phyloP scores from a whole-genome alignment of 1,139 yeast genomes.

The Saccharomyces uvarum region DNA sequence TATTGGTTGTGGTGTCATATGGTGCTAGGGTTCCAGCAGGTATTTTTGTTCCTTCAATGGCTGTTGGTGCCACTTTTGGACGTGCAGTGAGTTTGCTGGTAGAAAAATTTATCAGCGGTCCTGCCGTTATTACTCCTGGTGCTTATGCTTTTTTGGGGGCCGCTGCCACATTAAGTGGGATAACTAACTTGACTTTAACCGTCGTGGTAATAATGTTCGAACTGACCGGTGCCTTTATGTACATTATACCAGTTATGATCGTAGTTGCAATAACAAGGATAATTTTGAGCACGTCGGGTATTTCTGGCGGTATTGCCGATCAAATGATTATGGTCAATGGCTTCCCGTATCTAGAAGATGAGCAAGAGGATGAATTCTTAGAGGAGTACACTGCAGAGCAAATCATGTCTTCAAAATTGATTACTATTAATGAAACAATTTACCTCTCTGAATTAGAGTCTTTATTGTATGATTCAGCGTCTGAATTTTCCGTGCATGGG shows the following conservation, averaged over 20 bases:
- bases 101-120: slow-evolving; percentile 39
- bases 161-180: slow-evolving; percentile 90
- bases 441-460: slow-evolving; percentile 33
- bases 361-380: slow-evolving; percentile 49
- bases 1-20: slow-evolving; percentile 73
- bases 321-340: slow-evolving; percentile 89
- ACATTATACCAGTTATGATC: slow-evolving; percentile 90
- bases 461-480: slow-evolving; percentile 16
- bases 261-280: slow-evolving; percentile 86
- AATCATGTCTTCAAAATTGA: slow-evolving; percentile 57
- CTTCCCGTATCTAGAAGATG: slow-evolving; percentile 72
- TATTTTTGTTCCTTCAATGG: slow-evolving; percentile 93
- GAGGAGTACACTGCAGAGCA: slow-evolving; percentile 46
- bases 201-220: slow-evolving; percentile 96
- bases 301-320: slow-evolving; percentile 80
- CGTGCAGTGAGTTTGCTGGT: slow-evolving; percentile 63
- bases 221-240: slow-evolving; percentile 84
- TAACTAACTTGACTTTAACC: slow-evolving; percentile 83
- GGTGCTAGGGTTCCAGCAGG: slow-evolving; percentile 95
- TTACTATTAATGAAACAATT: slow-evolving; percentile 40
- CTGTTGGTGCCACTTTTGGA: slow-evolving; percentile 92
- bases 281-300: slow-evolving; percentile 68
- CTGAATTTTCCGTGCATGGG: slow-evolving; percentile 40
- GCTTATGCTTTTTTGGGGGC: slow-evolving; percentile 97
- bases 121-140: slow-evolving; percentile 74